Conservation (phyloP, 495 filamentous ascomycete species). For the Corynascus novoguineensis region DNA sequence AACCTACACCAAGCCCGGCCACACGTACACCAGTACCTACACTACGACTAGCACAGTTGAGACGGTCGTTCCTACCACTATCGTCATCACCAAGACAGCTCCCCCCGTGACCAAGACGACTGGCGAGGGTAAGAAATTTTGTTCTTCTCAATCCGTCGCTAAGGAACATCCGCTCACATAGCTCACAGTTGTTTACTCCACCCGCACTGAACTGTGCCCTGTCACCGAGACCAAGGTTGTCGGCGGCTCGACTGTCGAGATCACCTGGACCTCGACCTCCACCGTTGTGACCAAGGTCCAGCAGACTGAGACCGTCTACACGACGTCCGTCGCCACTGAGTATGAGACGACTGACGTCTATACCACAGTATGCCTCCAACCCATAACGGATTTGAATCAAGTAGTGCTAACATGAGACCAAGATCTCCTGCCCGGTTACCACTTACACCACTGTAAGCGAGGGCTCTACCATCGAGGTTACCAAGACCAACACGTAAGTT, state of each 20-base stretch:
- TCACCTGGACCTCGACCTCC: constrained; percentile 40
- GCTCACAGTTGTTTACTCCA: constrained; percentile 31
- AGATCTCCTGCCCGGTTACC: constrained; percentile 39
- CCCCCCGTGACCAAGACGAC: constrained; percentile 25
- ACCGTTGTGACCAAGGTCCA: constrained; percentile 26
- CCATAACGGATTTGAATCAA: too few relatives aligned
- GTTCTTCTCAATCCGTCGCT: background rate
- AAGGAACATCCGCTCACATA: background rate
- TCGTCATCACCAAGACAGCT: constrained; percentile 21
- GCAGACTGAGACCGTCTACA: constrained; percentile 29
- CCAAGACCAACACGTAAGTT: constrained; percentile 38
- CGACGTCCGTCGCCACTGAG: constrained; percentile 34
- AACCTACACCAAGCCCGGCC: constrained; percentile 34
- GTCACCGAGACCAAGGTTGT: constrained; percentile 42
- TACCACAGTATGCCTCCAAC: constrained; percentile 25
- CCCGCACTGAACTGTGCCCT: constrained; percentile 38
- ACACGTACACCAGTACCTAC: constrained; percentile 41
- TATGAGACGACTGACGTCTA: constrained; percentile 38
- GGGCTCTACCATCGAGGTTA: constrained; percentile 37
- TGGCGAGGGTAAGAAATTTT: constrained; percentile 8
- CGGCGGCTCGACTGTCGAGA: constrained; percentile 36
- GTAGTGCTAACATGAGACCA: background rate
- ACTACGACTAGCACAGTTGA: constrained; percentile 40
- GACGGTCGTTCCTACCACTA: constrained; percentile 25
- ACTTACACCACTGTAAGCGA: constrained; percentile 38